Evolutionary conservation across 805 yeast species (phyloP), one percentile per base, ranked within the genome.

Genomic region (Candida coquimbonensis): DNA sequence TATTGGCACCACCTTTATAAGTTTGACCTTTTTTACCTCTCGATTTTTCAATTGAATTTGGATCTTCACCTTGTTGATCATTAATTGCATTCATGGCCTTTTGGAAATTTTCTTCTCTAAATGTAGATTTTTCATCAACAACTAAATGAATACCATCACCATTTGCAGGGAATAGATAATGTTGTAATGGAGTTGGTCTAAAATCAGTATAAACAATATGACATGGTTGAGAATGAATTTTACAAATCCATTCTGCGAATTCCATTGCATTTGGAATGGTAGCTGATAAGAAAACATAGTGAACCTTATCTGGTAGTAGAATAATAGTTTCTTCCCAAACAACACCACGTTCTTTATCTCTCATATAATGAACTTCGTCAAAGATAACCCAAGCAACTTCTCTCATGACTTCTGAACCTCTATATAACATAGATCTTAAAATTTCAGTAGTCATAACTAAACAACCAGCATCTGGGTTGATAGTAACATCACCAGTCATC

Each of bases 261-360:
- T 91, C 96, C 90, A 87, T 85, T 2, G 98, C 96, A 62, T 91
- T 91, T 25, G 99, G 99, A 54, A 91, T 91, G 1, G 99, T 91
- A 41, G 98, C 98, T 13, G 97, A 89, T 52, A 91, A 68, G 58
- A 91, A 87, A 4, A 91, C 96, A 59, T 90, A 88, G 53, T 86
- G 91, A 16, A 93, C 97, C 71, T 90, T 90, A 57, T 95, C 97
- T 5, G 99, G 99, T 38, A 93, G 73, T 61, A 93, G 70, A 48
- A 93, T 93, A 53, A 93, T 91, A 14, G 98, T 91, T 66, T 93
- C 99, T 68, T 93, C 99, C 99, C 99, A 93, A 33, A 93, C 99
- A 44, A 93, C 99, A 64, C 99, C 99, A 69, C 99, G 81, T 54
- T 89, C 93, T 56, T 88, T 84, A 64, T 93, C 99, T 69, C 97